These are phyloP conservation scores for Hirschioporus abietinus DNA, from an alignment of 768 basidiomycete genomes.

Conservation along the genomic window DNA sequence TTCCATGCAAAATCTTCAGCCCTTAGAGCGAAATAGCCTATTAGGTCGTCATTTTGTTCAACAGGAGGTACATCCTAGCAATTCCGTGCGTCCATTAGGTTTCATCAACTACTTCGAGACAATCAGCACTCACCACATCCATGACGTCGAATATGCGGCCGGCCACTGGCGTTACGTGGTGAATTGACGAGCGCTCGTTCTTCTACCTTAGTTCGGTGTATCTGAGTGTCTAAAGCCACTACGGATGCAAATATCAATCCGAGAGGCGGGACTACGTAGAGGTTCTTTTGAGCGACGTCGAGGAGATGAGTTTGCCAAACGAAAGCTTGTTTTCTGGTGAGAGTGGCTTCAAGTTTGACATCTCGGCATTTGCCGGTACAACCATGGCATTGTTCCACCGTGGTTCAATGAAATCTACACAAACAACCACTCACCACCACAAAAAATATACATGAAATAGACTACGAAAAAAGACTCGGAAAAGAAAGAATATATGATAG, in stretches of 20 bases:
- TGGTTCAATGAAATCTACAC: too few species aligned
- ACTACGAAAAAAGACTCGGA: too few species aligned
- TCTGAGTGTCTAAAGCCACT: too few species aligned
- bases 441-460: too few species aligned
- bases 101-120: not conserved
- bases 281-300: not conserved
- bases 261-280: too few species aligned
- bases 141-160: constrained; percentile 1
- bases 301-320: not conserved
- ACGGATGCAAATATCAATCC: not conserved
- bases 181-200: not conserved
- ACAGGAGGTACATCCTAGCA: constrained; percentile 9
- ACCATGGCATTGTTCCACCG: not conserved
- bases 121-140: not conserved
- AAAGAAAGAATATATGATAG: too few species aligned
- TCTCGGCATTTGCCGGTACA: not conserved
- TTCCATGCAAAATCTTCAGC: constrained; percentile 55
- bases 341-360: not conserved
- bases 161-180: not conserved
- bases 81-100: not conserved
- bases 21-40: constrained; percentile 45
- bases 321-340: not conserved
- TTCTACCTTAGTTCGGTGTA: not conserved
- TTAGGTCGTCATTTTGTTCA: constrained; percentile 9
- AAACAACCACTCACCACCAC: too few species aligned